Conservation (phyloP, 345 rosid genomes). For the Acer saccharum region DNA sequence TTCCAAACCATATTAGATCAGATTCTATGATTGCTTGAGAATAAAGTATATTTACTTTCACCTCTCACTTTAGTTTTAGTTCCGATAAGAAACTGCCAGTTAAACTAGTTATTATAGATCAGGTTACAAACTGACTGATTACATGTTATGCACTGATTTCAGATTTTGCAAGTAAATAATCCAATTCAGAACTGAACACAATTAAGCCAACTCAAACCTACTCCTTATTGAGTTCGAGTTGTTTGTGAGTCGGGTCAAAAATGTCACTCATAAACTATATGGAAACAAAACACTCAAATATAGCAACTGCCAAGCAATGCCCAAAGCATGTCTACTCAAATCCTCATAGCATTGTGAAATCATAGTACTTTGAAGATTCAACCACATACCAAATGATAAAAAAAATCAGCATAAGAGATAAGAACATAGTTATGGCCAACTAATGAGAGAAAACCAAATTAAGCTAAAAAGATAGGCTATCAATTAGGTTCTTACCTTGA, state of each 20-base stretch:
- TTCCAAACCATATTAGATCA: too few relatives aligned
- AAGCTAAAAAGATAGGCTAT: too few relatives aligned
- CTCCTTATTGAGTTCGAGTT: neutral
- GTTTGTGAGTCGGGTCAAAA: neutral
- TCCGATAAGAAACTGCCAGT: too few relatives aligned
- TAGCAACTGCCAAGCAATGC: neutral
- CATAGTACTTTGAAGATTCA: neutral
- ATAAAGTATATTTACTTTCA: too few relatives aligned
- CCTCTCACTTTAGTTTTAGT: neutral
- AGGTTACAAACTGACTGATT: neutral
- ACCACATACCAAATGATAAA: neutral
- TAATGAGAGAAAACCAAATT: neutral
- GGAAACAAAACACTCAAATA: neutral
- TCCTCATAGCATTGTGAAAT: too few relatives aligned
- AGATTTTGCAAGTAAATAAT: neutral
- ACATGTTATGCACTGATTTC: neutral
- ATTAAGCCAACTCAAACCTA: neutral
- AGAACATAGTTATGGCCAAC: too few relatives aligned
- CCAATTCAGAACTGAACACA: neutral
- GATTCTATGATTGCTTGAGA: neutral
- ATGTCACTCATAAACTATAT: neutral
- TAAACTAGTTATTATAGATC: neutral
- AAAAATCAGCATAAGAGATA: neutral
- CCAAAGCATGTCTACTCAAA: neutral
- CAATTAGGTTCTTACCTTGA: slow-evolving; percentile 35